Evolutionary conservation across 257 asterid genomes (phyloP).

Genomic region (Solanum pinnatisectum): DNA sequence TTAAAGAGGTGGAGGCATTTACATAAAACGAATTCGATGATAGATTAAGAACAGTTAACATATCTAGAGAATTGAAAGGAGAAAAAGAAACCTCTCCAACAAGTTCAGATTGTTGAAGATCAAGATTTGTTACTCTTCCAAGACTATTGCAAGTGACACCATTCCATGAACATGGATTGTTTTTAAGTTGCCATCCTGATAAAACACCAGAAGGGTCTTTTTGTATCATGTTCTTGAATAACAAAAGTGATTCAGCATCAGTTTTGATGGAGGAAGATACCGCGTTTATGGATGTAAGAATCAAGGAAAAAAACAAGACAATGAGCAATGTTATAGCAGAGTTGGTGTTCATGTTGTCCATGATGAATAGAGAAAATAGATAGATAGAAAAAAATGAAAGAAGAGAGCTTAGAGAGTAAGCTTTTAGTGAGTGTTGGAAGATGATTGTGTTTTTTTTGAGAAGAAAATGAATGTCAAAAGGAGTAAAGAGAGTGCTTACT

Average conservation of each 20-base stretch:
- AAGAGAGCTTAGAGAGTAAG: constrained; percentile 5
- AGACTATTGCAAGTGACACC: constrained; percentile 53
- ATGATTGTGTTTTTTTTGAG: neutral
- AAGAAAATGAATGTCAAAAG: constrained; percentile 10
- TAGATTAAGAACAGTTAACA: constrained; percentile 50
- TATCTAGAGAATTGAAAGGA: constrained; percentile 43
- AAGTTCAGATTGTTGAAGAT: constrained; percentile 65
- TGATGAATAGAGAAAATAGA: constrained; percentile 3
- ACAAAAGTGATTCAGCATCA: constrained; percentile 54
- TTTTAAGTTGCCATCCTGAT: constrained; percentile 47
- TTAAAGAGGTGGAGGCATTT: constrained; percentile 44
- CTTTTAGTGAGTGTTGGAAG: constrained; percentile 2
- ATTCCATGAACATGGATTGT: constrained; percentile 57
- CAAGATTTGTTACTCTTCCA: constrained; percentile 51
- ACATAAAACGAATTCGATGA: constrained; percentile 49
- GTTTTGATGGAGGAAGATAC: constrained; percentile 28
- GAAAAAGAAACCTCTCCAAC: constrained; percentile 49
- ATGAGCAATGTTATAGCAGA: constrained; percentile 5
- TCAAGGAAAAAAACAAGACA: constrained; percentile 4
- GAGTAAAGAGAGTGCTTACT: constrained; percentile 25
- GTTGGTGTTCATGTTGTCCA: constrained; percentile 21
- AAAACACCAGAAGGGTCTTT: constrained; percentile 49
- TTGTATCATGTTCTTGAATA: constrained; percentile 74
- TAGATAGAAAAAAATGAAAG: neutral
- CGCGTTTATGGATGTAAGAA: constrained; percentile 4